Base-by-base conservation (phyloP, 202 grass and related monocot species). In the Schoenoplectus triqueter region DNA sequence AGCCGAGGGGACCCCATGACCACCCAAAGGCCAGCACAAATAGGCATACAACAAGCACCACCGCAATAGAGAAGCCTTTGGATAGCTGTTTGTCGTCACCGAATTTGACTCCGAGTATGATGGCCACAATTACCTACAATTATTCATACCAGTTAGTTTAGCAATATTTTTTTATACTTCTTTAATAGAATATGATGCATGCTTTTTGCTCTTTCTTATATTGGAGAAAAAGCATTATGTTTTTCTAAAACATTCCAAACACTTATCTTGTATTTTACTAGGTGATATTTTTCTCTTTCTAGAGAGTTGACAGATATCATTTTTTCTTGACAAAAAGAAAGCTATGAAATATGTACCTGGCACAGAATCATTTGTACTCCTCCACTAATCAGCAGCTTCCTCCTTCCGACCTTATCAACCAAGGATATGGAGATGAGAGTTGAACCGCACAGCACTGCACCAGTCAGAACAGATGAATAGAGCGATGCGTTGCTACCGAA, bases 1-100 rank as follows among this genome's bases (percentile, higher is more conserved):
- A 98, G 63, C 92, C 95, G 39, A 98, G 88, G 0, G 95, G 92
- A 0, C 95, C 95, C 95, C 95, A 98, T 22, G 95, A 98, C 88
- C 88, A 98, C 18, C 92, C 92, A 66, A 98, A 98, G 13, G 92
- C 95, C 15, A 90, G 71, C 61, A 98, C 92, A 80, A 98, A 98
- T 2, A 98, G 92, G 87, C 95, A 98, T 68, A 98, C 52, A 21
- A 98, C 91, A 10, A 90, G 10, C 62, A 95, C 95, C 85, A 95
- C 95, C 1, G 84, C 82, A 88, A 95, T 84, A 9, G 92, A 93
- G 92, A 87, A 98, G 57, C 86, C 88, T 83, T 66, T 88, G 4
- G 95, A 84, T 60, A 98, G 92, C 31, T 93, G 81, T 87, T 93
- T 95, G 78, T 98, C 92, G 0, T 42, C 63, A 9, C 91, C 91